Evolutionary conservation across 257 asterid species (phyloP), one percentile per base, ranked within the genome.

Genomic region (Lycium ferocissimum): DNA sequence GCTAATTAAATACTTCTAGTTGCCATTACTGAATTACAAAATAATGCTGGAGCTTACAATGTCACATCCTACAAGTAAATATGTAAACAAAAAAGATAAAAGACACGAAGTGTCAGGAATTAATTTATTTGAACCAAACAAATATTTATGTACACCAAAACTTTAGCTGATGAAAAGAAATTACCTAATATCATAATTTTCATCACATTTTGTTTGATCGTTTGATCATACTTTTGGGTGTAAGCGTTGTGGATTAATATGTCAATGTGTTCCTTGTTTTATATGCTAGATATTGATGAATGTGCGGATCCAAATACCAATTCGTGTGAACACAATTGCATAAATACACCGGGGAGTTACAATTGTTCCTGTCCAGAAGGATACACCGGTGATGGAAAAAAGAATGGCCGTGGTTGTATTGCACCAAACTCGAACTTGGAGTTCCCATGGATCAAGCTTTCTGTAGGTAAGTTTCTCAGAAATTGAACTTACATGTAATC

Each of bases 331-430:
- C 81, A 47, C 18, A 51, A 53, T 3, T 93, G 96, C 82, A 84
- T 9, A 5, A 93, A 90, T 62, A 57, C 72, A 26, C 78, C 57
- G n/a, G 97, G 94, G 2, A 83, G 91, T 82, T 93, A 85, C 83
- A 88, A 11, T 12, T 95, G 98, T 76, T 79, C 93, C n/a, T 95
- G 98, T 81, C 92, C 94, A 0, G 2, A 83, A 12, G 98, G 97
- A 66, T 84, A 85, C 51, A 63, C 7, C 33, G 97, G 97, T 13
- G 91, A 92, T 84, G 97, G 94, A n/a, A 82, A 14, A 86, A 90
- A 86, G 80, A 70, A 56, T 47, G 94, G 93, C 0, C 81, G 61
- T 2, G 93, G 94, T 65, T 95, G 97, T 84, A 88, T 65, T 81
- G 73, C 89, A 63, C 13, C 73, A 1, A 88, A 26, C 79, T 6